Conservation (phyloP, 2,329 filamentous ascomycete genomes). For the Canariomyces notabilis region DNA sequence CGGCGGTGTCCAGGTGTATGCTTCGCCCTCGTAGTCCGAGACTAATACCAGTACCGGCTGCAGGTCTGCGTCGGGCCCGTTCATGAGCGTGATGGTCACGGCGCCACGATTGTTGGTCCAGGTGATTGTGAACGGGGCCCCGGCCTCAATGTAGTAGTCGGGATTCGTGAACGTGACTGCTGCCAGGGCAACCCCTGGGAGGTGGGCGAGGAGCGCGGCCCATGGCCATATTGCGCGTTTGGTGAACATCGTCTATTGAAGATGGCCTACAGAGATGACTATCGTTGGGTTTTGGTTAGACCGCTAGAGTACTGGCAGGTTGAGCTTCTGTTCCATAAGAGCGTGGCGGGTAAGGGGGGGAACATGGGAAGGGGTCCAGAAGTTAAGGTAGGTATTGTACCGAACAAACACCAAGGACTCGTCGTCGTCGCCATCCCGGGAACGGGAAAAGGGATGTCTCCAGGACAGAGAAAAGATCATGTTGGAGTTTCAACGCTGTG, state of each 20-base stretch:
- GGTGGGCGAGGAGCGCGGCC: not conserved
- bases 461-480: too few species aligned
- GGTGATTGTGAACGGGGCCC: conserved; percentile 7
- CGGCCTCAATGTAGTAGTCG: conserved; percentile 8
- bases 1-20: conserved; percentile 13
- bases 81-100: conserved; percentile 9
- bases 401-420: too few species aligned
- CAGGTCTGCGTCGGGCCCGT: conserved; percentile 10
- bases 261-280: too few species aligned
- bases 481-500: too few species aligned
- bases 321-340: not conserved
- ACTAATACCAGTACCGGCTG: conserved; percentile 4
- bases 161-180: conserved; percentile 8
- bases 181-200: not conserved
- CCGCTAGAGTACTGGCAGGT: not conserved
- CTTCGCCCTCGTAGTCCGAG: not conserved
- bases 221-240: not conserved
- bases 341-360: too few species aligned
- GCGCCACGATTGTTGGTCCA: conserved; percentile 8
- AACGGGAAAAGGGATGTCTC: too few species aligned
- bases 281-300: not conserved
- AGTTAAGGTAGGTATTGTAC: too few species aligned
- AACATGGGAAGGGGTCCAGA: too few species aligned
- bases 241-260: too few species aligned
- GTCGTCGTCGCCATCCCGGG: too few species aligned